Evolutionary conservation across 2,329 filamentous ascomycete species (phyloP), one percentile per base, ranked within the genome.

Genomic region (Fusarium burgessii): DNA sequence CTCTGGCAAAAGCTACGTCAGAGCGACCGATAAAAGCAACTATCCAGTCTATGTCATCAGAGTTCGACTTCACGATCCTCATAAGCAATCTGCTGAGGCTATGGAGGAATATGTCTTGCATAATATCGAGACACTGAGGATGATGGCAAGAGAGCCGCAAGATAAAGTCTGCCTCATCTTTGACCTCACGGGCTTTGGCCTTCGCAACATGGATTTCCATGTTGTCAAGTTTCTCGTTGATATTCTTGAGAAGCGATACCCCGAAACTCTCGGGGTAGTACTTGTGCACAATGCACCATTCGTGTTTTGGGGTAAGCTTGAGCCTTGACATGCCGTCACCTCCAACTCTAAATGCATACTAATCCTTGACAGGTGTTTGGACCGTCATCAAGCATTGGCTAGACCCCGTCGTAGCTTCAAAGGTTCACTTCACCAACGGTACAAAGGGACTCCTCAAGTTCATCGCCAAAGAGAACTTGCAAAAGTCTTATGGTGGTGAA

Each of bases 221-320:
- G 91, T 91, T 1, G 90, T 93, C 55, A 93, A 92, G 73, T 93
- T 93, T 82, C 91, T 94, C 83, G 92, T 93, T 80, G 92, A 93
- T 73, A 91, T 91, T 76, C 92, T 94, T 74, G 92, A 94, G 81
- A 91, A 92, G 51, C 92, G 93, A 76, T 94, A 93, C 74, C 92
- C 92, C 3, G 92, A 94, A 78, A 92, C 89, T 1, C 83, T 94
- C 4, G 91, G 91, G 40, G 83, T 87, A 3, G 90, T 93, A 7
- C 87, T 93, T 43, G 90, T 94, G 47, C 92, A 93, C 83, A 93
- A 93, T 77, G 88, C 91, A 0, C 92, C 92, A 6, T 93, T 91
- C 88, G 83, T 93, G 49, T 93, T 94, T 82, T 83, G 81, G 73
- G 77, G 79, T 80, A 58, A 54, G 74, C 51, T 41, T 10, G 5